Evolutionary conservation across 2,329 filamentous ascomycete genomes (phyloP).

Genomic region (Paracoccidioides lutzii): DNA sequence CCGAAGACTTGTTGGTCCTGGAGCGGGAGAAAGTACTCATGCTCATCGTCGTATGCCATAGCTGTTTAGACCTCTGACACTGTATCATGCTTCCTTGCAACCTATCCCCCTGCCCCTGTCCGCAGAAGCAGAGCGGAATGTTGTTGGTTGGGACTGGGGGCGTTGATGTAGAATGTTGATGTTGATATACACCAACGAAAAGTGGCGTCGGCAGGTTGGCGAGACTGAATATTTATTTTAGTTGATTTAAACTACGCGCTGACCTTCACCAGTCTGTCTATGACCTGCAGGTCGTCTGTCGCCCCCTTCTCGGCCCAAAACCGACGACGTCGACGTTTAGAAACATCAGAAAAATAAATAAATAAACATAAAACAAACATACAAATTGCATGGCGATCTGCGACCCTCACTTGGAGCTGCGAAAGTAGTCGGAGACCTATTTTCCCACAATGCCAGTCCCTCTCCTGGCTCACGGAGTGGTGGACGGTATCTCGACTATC

Average conservation of each 20-base stretch:
- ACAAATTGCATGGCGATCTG: neutral
- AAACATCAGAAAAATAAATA: no score
- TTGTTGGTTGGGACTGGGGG: neutral
- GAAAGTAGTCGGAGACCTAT: neutral
- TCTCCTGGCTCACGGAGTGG: slow-evolving; percentile 41
- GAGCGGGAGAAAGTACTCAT: slow-evolving; percentile 46
- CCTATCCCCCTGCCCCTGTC: neutral
- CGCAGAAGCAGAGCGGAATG: neutral
- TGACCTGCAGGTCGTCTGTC: no score
- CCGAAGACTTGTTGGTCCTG: slow-evolving; percentile 49
- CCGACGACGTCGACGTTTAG: neutral
- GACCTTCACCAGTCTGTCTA: no score
- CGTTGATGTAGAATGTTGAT: neutral
- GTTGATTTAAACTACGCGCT: neutral
- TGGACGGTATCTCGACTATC: slow-evolving; percentile 42
- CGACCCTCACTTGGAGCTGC: no score
- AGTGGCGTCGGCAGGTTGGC: neutral
- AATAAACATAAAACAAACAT: neutral
- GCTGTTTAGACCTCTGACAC: neutral
- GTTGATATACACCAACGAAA: neutral
- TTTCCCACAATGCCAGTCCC: slow-evolving; percentile 46
- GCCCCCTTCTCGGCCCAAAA: neutral
- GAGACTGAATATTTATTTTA: neutral
- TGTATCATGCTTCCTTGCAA: neutral
- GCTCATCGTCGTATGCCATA: slow-evolving; percentile 29